phyloP scores from a whole-genome alignment of 1,284 basidiomycete species.

The Ganoderma lingzhi region DNA sequence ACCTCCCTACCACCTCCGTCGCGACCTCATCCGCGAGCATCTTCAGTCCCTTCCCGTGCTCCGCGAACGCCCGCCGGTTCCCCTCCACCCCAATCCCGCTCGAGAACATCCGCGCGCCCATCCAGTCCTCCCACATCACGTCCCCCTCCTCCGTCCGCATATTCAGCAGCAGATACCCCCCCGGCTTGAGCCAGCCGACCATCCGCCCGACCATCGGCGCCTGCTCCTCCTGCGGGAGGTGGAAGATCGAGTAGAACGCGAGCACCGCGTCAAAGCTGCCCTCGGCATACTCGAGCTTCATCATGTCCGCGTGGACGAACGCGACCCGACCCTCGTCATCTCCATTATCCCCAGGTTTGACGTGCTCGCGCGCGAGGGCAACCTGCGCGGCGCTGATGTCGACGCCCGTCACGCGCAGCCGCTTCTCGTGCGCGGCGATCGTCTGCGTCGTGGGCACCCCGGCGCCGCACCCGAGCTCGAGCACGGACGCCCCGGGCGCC shows the following conservation, averaged over 20 bases:
- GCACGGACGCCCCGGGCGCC: background rate
- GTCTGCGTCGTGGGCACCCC: constrained; percentile 5
- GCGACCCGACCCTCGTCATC: background rate
- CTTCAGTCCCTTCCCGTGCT: constrained; percentile 7
- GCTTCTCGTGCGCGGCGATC: background rate
- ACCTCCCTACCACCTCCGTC: background rate
- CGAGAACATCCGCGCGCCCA: constrained; percentile 9
- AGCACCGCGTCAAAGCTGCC: constrained; percentile 5
- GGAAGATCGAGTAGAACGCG: constrained; percentile 11
- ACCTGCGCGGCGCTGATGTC: constrained; percentile 8
- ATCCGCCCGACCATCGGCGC: background rate
- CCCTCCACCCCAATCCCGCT: constrained; percentile 6
- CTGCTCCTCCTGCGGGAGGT: constrained; percentile 10
- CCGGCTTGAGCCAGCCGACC: background rate
- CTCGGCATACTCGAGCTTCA: constrained; percentile 1
- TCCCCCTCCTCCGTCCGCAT: constrained; percentile 3
- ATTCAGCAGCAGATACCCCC: constrained; percentile 6
- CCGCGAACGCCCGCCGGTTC: constrained; percentile 5
- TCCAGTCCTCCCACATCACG: background rate
- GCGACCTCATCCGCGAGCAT: constrained; percentile 4
- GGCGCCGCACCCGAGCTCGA: constrained; percentile 6
- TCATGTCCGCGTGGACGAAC: constrained; percentile 5
- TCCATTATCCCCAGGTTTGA: background rate
- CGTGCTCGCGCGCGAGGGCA: constrained; percentile 4
- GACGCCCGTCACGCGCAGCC: constrained; percentile 1